Base-by-base conservation (phyloP, 108 stramenopile species). In the Hondaea fermentalgiana region DNA sequence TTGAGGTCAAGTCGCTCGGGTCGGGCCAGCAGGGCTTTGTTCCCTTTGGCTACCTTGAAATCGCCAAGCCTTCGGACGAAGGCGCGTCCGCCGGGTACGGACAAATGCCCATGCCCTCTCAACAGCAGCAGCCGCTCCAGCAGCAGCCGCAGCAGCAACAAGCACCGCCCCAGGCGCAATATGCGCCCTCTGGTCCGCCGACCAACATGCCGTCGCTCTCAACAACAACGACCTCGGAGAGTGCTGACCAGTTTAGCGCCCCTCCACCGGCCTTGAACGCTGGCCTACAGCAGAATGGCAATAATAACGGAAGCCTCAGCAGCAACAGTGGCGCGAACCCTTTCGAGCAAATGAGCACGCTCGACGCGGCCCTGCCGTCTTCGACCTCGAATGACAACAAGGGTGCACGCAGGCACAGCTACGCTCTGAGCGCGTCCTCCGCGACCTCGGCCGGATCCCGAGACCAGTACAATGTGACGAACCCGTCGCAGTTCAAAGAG, bases 381-480 rank as follows among this genome's bases (percentile, higher is more conserved):
- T 35, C 35, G 35, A 23, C 76, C 76, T 6, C 17, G 49, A 83
- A 21, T 12, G 19, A 83, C 6, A 12, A 83, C 45, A 53, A 83
- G 45, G 49, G 17, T 8, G 45, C 76, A 6, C 19, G 28, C 10
- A 43, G 76, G 43, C 76, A 83, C 51, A 53, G 49, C 45, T 83
- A 83, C 28, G 76, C 76, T 6, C n/a, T 83, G 76, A 83, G 76
- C 76, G 49, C 76, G 0, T 25, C 64, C 10, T 42, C 64, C 10
- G 42, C 64, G 8, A 23, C 10, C 42, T 28, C 64, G 8, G 64
- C 25, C 25, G 25, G 64, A 42, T 14, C 76, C 35, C 16, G 28
- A 45, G 76, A 83, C 76, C 76, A 83, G 76, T 83, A 83, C 23
- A 55, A 83, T 1, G 76, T 83, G 45, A 83, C 76, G 6, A 83